phyloP scores from a whole-genome alignment of 148 eudicot genomes.

The Nepenthes mirabilis region DNA sequence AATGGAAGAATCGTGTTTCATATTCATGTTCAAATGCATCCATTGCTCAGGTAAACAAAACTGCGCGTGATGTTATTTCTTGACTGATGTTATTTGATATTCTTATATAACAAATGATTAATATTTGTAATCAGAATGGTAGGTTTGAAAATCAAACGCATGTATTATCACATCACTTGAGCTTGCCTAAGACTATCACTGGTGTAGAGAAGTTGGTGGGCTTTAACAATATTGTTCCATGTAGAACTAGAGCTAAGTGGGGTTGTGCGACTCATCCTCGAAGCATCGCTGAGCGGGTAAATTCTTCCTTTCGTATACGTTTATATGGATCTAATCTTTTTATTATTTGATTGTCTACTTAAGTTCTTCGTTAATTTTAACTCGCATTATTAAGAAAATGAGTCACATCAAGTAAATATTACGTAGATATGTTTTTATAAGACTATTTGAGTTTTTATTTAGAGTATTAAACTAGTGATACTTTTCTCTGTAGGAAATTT shows the following conservation, averaged over 20 bases:
- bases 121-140: conserved; percentile 20
- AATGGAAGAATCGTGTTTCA: conserved; percentile 9
- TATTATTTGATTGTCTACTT: neutral
- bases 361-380: neutral
- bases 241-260: conserved; percentile 86
- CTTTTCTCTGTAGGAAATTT: too few relatives aligned
- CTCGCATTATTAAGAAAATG: too few relatives aligned
- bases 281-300: conserved; percentile 93
- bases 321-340: neutral
- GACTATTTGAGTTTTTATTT: too few relatives aligned
- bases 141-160: conserved; percentile 26
- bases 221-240: conserved; percentile 71
- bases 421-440: too few relatives aligned
- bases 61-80: too few relatives aligned
- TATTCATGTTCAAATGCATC: conserved; percentile 20
- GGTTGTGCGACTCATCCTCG: conserved; percentile 99
- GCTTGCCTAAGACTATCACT: conserved; percentile 66
- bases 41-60: conserved; percentile 22
- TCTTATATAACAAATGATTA: too few relatives aligned
- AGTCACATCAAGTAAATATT: too few relatives aligned
- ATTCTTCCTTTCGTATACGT: neutral
- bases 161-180: conserved; percentile 58
- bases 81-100: too few relatives aligned
- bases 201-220: conserved; percentile 85
- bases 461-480: too few relatives aligned